phyloP scores from a whole-genome alignment of 2,329 filamentous ascomycete genomes.

The Celoporthe dispersa region DNA sequence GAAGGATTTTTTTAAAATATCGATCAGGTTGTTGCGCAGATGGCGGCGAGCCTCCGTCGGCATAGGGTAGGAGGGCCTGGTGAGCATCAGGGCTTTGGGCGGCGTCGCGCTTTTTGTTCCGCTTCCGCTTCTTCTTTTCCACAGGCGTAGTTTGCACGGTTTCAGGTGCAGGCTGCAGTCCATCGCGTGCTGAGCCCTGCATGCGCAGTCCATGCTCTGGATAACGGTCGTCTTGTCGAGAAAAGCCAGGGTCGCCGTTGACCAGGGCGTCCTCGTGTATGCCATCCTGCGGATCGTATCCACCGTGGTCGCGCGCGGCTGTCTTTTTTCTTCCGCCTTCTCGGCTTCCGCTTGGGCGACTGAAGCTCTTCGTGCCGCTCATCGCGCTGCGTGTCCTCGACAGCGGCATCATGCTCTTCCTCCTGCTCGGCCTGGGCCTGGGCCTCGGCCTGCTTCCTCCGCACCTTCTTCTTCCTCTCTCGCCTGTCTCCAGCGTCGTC shows the following conservation, averaged over 20 bases:
- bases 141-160: background rate
- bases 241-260: background rate
- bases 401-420: background rate
- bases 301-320: background rate
- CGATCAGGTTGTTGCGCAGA: conserved; percentile 16
- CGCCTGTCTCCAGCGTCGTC: background rate
- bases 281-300: background rate
- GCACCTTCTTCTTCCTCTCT: conserved; percentile 17
- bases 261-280: background rate
- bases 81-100: conserved; percentile 1
- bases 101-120: background rate
- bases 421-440: background rate
- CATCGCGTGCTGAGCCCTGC: background rate
- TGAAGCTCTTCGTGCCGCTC: background rate
- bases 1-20: background rate
- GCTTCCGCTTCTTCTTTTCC: conserved; percentile 17
- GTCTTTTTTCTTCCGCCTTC: conserved; percentile 5
- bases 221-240: background rate
- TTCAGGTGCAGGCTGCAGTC: conserved; percentile 1
- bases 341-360: conserved; percentile 10
- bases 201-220: background rate
- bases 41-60: conserved; percentile 17
- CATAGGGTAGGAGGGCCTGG: background rate
- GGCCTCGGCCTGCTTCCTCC: background rate
- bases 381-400: background rate